Evolutionary conservation across 345 rosid species (phyloP).

Genomic region (Durio zibethinus): DNA sequence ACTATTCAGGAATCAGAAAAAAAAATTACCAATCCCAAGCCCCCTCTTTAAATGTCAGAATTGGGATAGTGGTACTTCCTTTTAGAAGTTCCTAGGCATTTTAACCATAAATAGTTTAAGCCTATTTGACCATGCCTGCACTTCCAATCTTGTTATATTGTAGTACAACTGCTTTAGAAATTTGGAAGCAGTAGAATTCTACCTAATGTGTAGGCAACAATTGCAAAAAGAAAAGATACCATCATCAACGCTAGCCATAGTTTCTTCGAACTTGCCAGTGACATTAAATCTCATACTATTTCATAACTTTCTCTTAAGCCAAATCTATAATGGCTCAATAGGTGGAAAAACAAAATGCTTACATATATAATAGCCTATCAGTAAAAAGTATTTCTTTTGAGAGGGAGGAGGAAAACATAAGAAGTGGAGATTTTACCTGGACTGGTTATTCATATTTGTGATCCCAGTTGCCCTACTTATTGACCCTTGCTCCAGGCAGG

Average conservation of each 20-base stretch:
- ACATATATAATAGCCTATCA: not conserved
- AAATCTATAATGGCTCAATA: not conserved
- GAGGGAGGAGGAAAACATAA: not conserved
- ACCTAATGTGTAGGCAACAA: not conserved
- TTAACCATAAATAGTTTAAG: not conserved
- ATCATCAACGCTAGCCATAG: not conserved
- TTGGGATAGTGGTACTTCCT: not conserved
- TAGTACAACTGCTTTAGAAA: not conserved
- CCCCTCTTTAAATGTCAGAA: not conserved
- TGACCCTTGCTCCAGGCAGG: constrained; percentile 81
- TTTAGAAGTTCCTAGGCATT: not conserved
- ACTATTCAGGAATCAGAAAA: constrained; percentile 2
- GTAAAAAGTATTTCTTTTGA: not conserved
- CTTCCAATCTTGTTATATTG: not conserved
- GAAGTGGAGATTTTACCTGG: constrained; percentile 45
- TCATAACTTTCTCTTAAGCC: not conserved
- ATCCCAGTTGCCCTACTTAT: constrained; percentile 76
- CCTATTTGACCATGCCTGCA: not conserved
- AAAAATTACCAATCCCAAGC: not conserved
- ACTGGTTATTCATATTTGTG: constrained; percentile 82
- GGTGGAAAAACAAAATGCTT: not conserved
- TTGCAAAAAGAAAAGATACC: not conserved
- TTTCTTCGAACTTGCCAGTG: not conserved
- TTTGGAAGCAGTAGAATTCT: not conserved
- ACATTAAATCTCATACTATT: not conserved